Conservation (phyloP, 2,329 filamentous ascomycete genomes). For the Venturia asperata region DNA sequence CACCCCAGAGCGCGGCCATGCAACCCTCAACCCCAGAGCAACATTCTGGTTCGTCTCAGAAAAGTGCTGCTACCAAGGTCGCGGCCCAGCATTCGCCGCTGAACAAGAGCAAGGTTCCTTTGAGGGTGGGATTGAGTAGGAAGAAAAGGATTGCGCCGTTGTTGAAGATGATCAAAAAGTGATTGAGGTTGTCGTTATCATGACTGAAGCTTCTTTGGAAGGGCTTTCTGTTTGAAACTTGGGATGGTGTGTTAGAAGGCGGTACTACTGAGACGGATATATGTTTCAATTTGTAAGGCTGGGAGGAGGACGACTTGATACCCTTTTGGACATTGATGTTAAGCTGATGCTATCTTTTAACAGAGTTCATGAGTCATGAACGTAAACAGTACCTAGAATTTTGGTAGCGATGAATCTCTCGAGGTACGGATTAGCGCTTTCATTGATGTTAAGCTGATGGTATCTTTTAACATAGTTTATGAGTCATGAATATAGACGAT, state of each 20-base stretch:
- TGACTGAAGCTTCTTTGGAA: not conserved
- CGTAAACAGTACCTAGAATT: not conserved
- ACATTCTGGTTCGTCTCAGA: slow-evolving; percentile 8
- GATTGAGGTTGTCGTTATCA: not conserved
- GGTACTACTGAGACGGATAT: not conserved
- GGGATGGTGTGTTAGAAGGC: not conserved
- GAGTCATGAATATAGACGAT: not conserved
- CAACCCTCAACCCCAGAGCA: slow-evolving; percentile 14
- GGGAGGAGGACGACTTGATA: not conserved
- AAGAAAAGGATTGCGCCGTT: slow-evolving; percentile 42
- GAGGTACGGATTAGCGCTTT: too few relatives aligned
- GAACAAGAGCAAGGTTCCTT: slow-evolving; percentile 35
- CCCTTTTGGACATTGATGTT: not conserved
- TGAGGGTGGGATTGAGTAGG: slow-evolving; percentile 45
- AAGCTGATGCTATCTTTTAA: not conserved
- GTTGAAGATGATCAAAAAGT: slow-evolving; percentile 42
- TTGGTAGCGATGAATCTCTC: too few relatives aligned
- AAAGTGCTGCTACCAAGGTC: not conserved
- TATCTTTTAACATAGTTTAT: not conserved
- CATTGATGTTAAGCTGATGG: not conserved
- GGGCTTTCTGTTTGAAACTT: too few relatives aligned
- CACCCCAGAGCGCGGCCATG: not conserved
- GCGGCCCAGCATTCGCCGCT: slow-evolving; percentile 24
- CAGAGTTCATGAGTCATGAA: not conserved
- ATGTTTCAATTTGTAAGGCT: not conserved